Conservation (phyloP, 1,139 yeast species). For the Suhomyces wounanorum region DNA sequence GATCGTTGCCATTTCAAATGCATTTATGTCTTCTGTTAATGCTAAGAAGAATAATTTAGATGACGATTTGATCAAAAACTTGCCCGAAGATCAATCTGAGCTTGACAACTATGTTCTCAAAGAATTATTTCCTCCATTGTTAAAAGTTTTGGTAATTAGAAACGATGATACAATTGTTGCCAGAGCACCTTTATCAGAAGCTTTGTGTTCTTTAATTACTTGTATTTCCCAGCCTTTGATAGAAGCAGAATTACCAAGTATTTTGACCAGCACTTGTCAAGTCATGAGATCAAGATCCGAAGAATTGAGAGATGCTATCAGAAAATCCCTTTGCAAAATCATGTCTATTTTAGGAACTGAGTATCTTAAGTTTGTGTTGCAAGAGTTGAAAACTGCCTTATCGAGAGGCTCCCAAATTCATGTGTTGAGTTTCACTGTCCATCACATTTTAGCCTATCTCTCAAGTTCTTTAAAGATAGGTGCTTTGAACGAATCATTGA, state of each 20-base stretch:
- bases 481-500: conserved; percentile 71
- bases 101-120: conserved; percentile 55
- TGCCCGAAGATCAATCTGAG: conserved; percentile 41
- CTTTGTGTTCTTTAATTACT: conserved; percentile 68
- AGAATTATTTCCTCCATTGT: conserved; percentile 65
- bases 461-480: conserved; percentile 56
- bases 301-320: conserved; percentile 83
- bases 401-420: conserved; percentile 93
- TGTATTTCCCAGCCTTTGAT: conserved; percentile 62
- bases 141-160: conserved; percentile 58
- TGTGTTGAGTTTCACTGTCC: conserved; percentile 86
- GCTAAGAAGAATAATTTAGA: conserved; percentile 12
- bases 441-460: conserved; percentile 63
- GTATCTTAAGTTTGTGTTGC: conserved; percentile 72
- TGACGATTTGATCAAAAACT: conserved; percentile 26
- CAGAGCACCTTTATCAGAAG: conserved; percentile 81
- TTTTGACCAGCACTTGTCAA: conserved; percentile 83
- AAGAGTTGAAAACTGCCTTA: conserved; percentile 77
- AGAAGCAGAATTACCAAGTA: conserved; percentile 70
- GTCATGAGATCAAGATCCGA: conserved; percentile 84
- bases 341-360: conserved; percentile 66
- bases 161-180: conserved; percentile 77
- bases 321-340: conserved; percentile 73
- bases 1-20: conserved; percentile 62
- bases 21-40: conserved; percentile 36